Evolutionary conservation across 2,329 filamentous ascomycete genomes (phyloP).

Genomic region (Colletotrichum eremochloae): DNA sequence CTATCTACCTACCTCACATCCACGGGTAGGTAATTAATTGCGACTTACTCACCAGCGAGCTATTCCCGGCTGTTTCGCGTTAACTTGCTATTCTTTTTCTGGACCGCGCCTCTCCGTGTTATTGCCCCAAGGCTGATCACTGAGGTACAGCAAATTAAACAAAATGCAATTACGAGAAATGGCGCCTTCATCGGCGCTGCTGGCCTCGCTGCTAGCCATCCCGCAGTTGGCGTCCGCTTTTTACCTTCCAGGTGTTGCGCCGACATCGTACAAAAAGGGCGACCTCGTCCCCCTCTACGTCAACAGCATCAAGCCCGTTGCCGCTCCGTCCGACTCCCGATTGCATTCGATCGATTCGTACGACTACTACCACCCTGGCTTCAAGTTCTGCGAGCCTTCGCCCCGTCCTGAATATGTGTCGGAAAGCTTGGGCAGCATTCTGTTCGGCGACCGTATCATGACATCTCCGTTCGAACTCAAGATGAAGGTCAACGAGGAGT

Average conservation of each 20-base stretch:
- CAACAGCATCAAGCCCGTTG: conserved; percentile 90
- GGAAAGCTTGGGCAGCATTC: conserved; percentile 93
- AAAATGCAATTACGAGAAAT: conserved; percentile 61
- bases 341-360: conserved; percentile 94
- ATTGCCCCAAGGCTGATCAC: not conserved
- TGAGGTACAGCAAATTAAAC: conserved; percentile 9
- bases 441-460: conserved; percentile 97
- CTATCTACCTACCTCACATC: conserved; percentile 9
- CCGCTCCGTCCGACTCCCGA: conserved; percentile 81
- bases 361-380: conserved; percentile 92
- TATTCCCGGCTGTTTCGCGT: conserved; percentile 37
- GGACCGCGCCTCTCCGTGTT: not conserved
- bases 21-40: conserved; percentile 41
- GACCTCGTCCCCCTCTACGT: conserved; percentile 89
- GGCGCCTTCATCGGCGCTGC: conserved; percentile 63
- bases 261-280: conserved; percentile 87
- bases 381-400: conserved; percentile 88
- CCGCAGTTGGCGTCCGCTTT: conserved; percentile 78
- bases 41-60: conserved; percentile 15
- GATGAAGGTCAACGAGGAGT: conserved; percentile 90
- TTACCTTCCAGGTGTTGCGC: conserved; percentile 96
- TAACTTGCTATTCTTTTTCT: conserved; percentile 11
- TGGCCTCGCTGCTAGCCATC: conserved; percentile 63
- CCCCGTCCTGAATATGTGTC: conserved; percentile 83
- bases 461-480: conserved; percentile 93